Conservation (phyloP, 2,329 filamentous ascomycete species). For the Alternaria rosae region DNA sequence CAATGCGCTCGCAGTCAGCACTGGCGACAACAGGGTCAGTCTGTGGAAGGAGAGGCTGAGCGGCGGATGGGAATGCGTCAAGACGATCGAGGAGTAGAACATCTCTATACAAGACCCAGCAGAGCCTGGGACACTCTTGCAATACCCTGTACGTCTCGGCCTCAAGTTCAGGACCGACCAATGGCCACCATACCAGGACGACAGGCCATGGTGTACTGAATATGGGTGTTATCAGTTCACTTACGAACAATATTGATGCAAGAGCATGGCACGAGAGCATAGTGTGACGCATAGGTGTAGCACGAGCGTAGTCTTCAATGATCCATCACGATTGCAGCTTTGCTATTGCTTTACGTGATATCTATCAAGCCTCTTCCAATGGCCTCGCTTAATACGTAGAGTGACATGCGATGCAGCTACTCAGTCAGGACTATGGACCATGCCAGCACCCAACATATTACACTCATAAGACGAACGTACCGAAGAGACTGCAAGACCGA, state of each 20-base stretch:
- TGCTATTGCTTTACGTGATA: not conserved
- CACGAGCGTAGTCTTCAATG: not conserved
- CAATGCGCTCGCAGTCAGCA: constrained; percentile 92
- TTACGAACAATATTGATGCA: not conserved
- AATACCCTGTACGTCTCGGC: not conserved
- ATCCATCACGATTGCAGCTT: not conserved
- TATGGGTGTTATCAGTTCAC: not conserved
- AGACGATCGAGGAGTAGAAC: constrained; percentile 85
- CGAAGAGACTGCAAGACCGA: not conserved
- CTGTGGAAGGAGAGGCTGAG: constrained; percentile 98
- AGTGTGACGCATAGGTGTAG: not conserved
- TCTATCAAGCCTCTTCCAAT: not conserved
- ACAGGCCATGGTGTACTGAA: not conserved
- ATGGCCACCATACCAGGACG: not conserved
- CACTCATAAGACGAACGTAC: not conserved
- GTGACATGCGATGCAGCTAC: not conserved
- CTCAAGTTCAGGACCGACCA: not conserved
- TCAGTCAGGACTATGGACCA: not conserved
- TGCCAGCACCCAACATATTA: not conserved
- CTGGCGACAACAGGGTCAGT: constrained; percentile 94
- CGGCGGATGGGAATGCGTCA: constrained; percentile 96
- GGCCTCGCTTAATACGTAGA: not conserved
- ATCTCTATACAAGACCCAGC: not conserved
- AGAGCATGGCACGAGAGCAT: not conserved
- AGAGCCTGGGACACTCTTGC: not conserved